These are phyloP conservation scores for Blattamonas nauphoetae DNA, from an alignment of 78 protist species.

Conservation along the genomic window DNA sequence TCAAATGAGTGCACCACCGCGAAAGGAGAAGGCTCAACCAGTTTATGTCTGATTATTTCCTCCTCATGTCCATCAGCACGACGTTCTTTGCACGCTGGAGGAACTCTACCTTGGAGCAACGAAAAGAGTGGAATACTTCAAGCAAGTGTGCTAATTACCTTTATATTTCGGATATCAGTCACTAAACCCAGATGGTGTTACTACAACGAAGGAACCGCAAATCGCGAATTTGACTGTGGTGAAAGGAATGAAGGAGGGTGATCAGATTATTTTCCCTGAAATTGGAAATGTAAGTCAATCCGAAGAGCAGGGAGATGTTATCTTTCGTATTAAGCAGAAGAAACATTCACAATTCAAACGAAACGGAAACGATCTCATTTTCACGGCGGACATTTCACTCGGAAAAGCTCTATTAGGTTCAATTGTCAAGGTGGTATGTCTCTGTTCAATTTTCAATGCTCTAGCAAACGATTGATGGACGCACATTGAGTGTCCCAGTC, in stretches of 20 bases:
- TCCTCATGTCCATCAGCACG: not conserved
- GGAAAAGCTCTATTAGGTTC: not conserved
- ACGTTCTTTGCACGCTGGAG: not conserved
- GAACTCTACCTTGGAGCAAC: constrained; percentile 3
- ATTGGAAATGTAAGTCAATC: not conserved
- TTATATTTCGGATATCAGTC: not conserved
- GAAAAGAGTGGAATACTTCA: not conserved
- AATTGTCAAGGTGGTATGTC: not conserved
- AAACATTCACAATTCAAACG: not conserved
- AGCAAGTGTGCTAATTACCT: no score
- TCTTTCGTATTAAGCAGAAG: not conserved
- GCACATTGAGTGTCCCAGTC: not conserved
- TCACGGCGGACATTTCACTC: not conserved
- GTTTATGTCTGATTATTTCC: not conserved
- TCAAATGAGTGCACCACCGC: not conserved
- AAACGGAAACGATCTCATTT: not conserved
- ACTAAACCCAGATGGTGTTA: not conserved
- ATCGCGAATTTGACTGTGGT: not conserved
- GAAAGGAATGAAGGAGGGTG: not conserved
- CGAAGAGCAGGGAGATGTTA: not conserved
- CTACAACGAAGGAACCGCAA: not conserved
- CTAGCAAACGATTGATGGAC: not conserved
- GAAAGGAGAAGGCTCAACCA: not conserved
- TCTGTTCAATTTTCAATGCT: not conserved
- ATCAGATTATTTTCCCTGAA: not conserved